Evolutionary conservation across 257 asterid species (phyloP).

Genomic region (Eucommia ulmoides): DNA sequence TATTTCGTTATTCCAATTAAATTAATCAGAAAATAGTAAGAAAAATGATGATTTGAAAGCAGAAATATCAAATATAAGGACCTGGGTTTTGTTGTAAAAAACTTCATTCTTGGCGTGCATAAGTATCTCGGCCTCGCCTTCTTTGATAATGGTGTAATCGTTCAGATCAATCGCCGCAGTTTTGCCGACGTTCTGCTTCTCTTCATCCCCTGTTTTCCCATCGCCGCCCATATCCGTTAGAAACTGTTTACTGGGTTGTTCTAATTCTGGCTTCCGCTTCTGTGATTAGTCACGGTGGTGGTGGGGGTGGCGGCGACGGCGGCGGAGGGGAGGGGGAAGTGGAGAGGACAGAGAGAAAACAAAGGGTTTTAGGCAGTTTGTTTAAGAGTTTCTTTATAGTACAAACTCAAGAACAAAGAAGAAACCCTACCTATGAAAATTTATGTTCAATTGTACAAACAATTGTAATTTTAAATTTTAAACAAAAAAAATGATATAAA

Average conservation of each 20-base stretch:
- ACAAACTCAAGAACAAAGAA: no score
- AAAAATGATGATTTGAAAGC: no score
- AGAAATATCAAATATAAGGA: no score
- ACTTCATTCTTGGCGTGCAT: conserved; percentile 88
- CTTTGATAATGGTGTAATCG: conserved; percentile 59
- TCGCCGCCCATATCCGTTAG: conserved; percentile 25
- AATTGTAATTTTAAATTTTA: no score
- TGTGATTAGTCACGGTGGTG: no score
- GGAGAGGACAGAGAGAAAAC: no score
- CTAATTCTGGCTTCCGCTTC: background rate
- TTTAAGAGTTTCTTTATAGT: no score
- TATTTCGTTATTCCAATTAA: no score
- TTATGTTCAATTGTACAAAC: no score
- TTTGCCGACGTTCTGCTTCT: conserved; percentile 14
- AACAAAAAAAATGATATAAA: no score
- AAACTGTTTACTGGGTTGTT: background rate
- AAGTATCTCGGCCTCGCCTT: conserved; percentile 93
- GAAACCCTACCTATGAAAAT: background rate
- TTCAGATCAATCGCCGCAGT: conserved; percentile 42
- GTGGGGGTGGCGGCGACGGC: conserved; percentile 14
- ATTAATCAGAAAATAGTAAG: no score
- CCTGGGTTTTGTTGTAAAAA: conserved; percentile 91
- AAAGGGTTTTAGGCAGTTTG: no score
- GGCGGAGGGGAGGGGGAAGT: background rate
- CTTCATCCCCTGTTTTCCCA: conserved; percentile 28